phyloP scores from a whole-genome alignment of 169 alveolate genomes.

The Cryptosporidium sp. region DNA sequence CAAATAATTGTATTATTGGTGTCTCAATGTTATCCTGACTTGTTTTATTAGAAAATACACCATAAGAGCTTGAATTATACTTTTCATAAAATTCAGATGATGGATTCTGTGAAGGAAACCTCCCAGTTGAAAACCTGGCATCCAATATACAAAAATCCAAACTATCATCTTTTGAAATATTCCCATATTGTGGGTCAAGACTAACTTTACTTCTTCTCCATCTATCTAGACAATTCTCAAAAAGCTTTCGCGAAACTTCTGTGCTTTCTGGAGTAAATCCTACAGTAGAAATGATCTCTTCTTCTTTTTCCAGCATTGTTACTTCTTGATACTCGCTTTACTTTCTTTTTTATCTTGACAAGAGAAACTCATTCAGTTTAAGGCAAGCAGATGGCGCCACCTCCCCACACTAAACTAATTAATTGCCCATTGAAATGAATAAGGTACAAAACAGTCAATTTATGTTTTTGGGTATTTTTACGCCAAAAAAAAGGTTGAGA shows the following conservation, averaged over 20 bases:
- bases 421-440: neutral
- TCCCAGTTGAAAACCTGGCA: constrained; percentile 60
- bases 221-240: constrained; percentile 17
- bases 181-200: neutral
- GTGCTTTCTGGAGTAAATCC: constrained; percentile 30
- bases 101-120: constrained; percentile 1
- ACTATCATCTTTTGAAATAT: neutral
- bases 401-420: constrained; percentile 35
- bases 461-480: neutral
- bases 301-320: neutral
- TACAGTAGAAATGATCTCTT: neutral
- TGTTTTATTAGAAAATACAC: neutral
- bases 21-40: neutral
- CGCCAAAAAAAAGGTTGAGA: neutral
- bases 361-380: neutral
- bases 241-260: neutral
- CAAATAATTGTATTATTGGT: constrained; percentile 61
- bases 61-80: neutral
- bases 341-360: neutral
- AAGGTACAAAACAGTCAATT: neutral
- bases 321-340: neutral
- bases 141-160: constrained; percentile 61
- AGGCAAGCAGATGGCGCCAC: constrained; percentile 37
- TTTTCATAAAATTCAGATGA: constrained; percentile 6
- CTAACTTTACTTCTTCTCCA: constrained; percentile 32